Conservation (phyloP, 768 basidiomycete genomes). For the Boletus vermiculosoides region DNA sequence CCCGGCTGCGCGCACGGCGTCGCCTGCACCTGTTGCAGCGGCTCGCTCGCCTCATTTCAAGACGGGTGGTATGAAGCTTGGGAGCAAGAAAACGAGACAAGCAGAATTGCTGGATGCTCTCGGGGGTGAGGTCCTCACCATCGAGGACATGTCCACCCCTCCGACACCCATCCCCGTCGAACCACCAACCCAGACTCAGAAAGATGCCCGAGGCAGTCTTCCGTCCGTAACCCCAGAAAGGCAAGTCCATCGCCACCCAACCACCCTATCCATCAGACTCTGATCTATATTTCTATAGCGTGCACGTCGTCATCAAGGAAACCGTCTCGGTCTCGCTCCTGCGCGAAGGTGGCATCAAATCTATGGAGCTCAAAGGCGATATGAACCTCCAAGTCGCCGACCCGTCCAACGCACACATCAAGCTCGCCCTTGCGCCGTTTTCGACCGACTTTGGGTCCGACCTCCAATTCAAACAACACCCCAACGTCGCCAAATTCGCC, state of each 20-base stretch:
- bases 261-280: background rate
- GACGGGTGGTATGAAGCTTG: constrained; percentile 94
- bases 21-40: constrained; percentile 43
- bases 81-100: constrained; percentile 87
- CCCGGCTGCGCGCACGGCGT: constrained; percentile 42
- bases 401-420: constrained; percentile 66
- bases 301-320: constrained; percentile 87
- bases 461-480: constrained; percentile 96
- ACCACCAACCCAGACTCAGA: constrained; percentile 42
- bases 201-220: constrained; percentile 58
- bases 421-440: constrained; percentile 59
- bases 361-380: constrained; percentile 91
- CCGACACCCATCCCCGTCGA: constrained; percentile 48
- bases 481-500: constrained; percentile 85
- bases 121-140: constrained; percentile 67
- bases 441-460: constrained; percentile 60
- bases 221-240: constrained; percentile 76
- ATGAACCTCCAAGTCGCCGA: constrained; percentile 90
- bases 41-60: constrained; percentile 84
- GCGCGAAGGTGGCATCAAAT: constrained; percentile 87
- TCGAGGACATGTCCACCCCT: constrained; percentile 52
- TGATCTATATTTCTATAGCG: constrained; percentile 41
- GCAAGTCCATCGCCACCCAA: constrained; percentile 37
- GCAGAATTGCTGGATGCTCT: constrained; percentile 85
- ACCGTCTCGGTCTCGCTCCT: constrained; percentile 75